These are phyloP conservation scores for Casaregolazyma lundiana DNA, from an alignment of 1,139 yeast genomes.

Conservation along the genomic window DNA sequence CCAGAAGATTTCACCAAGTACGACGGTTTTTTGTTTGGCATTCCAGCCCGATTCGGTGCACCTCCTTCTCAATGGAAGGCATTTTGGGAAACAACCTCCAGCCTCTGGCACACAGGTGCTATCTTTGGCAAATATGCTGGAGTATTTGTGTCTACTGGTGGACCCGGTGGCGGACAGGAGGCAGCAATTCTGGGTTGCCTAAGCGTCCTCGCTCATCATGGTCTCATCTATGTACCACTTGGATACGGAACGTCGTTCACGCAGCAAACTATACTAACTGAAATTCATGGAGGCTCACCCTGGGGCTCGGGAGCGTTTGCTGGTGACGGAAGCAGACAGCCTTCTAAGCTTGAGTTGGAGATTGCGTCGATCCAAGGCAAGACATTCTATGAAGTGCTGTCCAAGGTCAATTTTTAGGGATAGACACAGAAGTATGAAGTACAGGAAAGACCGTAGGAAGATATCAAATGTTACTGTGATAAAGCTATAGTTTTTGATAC, in stretches of 20 bases:
- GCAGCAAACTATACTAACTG: conserved; percentile 54
- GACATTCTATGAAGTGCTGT: conserved; percentile 48
- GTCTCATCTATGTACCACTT: conserved; percentile 72
- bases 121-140: conserved; percentile 75
- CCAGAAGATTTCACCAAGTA: conserved; percentile 54
- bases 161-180: conserved; percentile 86
- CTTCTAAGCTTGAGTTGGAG: conserved; percentile 59
- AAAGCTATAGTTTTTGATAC: no score
- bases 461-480: no score
- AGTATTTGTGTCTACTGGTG: conserved; percentile 71
- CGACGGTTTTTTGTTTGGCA: conserved; percentile 75
- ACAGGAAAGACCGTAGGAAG: no score
- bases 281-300: conserved; percentile 78
- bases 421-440: no score
- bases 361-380: conserved; percentile 64
- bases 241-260: conserved; percentile 67
- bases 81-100: conserved; percentile 80
- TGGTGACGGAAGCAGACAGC: conserved; percentile 77
- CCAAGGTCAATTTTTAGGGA: no score
- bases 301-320: conserved; percentile 90
- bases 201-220: conserved; percentile 72
- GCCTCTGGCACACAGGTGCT: conserved; percentile 74
- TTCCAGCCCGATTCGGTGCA: conserved; percentile 81
- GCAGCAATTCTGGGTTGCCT: conserved; percentile 59
- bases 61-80: conserved; percentile 78